Conservation (phyloP, 2,329 filamentous ascomycete species). For the Emydomyces testavorans region DNA sequence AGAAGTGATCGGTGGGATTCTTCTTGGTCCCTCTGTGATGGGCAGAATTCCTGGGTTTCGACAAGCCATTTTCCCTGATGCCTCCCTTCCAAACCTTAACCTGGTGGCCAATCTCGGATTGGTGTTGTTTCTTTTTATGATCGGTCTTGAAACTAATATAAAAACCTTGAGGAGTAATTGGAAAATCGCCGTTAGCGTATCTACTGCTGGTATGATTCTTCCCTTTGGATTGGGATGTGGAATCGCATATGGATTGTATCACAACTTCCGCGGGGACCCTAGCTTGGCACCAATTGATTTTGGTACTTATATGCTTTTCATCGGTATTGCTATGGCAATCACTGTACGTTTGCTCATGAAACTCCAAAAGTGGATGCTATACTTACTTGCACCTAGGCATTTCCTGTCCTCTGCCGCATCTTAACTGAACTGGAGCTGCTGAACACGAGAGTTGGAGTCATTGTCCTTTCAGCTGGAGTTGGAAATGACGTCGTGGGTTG, state of each 20-base stretch:
- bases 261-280: slow-evolving; percentile 53
- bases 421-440: slow-evolving; percentile 82
- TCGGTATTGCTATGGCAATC: slow-evolving; percentile 87
- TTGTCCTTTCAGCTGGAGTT: slow-evolving; percentile 75
- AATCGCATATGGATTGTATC: slow-evolving; percentile 69
- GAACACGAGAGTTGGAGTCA: slow-evolving; percentile 47
- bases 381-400: slow-evolving; percentile 38
- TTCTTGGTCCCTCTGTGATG: slow-evolving; percentile 79
- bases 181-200: slow-evolving; percentile 66
- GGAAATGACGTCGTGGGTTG: slow-evolving; percentile 87
- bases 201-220: slow-evolving; percentile 64
- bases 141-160: slow-evolving; percentile 77
- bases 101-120: slow-evolving; percentile 75
- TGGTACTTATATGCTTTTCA: slow-evolving; percentile 60
- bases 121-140: slow-evolving; percentile 75
- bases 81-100: slow-evolving; percentile 61
- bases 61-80: slow-evolving; percentile 61
- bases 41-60: slow-evolving; percentile 73
- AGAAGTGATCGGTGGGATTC: slow-evolving; percentile 72
- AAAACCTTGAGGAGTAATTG: slow-evolving; percentile 68
- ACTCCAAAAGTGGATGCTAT: background rate
- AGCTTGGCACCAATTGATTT: slow-evolving; percentile 49
- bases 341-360: slow-evolving; percentile 44
- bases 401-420: slow-evolving; percentile 89
- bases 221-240: slow-evolving; percentile 74